Evolutionary conservation across 176 grass and related monocot species (phyloP).

Genomic region (Otatea glauca): DNA sequence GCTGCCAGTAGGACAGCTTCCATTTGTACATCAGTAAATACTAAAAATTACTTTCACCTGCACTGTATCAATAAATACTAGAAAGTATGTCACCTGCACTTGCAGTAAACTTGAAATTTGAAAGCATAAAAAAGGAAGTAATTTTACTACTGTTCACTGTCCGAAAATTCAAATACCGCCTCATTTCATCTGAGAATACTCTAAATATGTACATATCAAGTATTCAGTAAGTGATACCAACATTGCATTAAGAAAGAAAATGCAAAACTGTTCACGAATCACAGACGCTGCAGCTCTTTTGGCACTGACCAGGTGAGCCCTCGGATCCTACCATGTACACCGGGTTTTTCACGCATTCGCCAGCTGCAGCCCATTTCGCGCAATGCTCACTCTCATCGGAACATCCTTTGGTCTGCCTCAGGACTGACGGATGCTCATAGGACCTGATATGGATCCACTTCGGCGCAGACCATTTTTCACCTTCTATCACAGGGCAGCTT

Average conservation of each 20-base stretch:
- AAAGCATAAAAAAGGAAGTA: background rate
- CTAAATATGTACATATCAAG: conserved; percentile 23
- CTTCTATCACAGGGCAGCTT: conserved; percentile 66
- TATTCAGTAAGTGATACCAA: background rate
- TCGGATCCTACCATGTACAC: conserved; percentile 47
- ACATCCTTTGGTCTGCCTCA: background rate
- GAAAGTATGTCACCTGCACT: background rate
- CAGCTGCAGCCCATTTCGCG: conserved; percentile 33
- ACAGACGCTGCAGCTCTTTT: conserved; percentile 51
- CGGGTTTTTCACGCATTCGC: conserved; percentile 41
- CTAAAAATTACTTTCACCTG: conserved; percentile 10
- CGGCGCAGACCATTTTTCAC: conserved; percentile 69
- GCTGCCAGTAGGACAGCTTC: conserved; percentile 20
- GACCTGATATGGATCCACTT: conserved; percentile 64
- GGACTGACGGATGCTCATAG: conserved; percentile 13
- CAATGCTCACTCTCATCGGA: conserved; percentile 36
- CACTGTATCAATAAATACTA: conserved; percentile 17
- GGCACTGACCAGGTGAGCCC: conserved; percentile 45
- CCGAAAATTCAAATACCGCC: background rate
- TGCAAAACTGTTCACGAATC: background rate
- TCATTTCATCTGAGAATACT: background rate
- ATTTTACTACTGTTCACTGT: conserved; percentile 18
- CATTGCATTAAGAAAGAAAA: background rate
- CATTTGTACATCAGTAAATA: conserved; percentile 40
- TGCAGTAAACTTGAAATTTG: conserved; percentile 15